A percentile compares a stretch with the other conserved stretches of the same genome.
phyloP scores from a whole-genome alignment of 192 early-diverging fungal species.

The Piromyces sp. region DNA sequence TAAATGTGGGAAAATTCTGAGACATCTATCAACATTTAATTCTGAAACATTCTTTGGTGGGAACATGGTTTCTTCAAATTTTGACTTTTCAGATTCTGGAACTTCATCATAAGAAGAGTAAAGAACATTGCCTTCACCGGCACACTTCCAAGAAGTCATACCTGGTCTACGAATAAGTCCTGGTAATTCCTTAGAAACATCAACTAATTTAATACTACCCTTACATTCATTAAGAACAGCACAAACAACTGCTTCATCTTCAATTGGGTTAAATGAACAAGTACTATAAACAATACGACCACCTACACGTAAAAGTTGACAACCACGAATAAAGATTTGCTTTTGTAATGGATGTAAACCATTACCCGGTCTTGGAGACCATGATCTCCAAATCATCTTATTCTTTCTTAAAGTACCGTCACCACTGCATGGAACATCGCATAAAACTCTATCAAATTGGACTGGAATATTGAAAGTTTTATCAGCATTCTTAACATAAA shows the following conservation, averaged over 20 bases:
- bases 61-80: slow-evolving; percentile 14
- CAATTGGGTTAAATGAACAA: slow-evolving; percentile 93
- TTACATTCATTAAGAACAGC: slow-evolving; percentile 38
- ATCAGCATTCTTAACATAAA: slow-evolving; percentile 17
- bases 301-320: slow-evolving; percentile 70
- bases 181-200: slow-evolving; percentile 67
- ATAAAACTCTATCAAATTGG: slow-evolving; percentile 91
- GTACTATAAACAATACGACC: slow-evolving; percentile 95
- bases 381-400: slow-evolving; percentile 73
- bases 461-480: slow-evolving; percentile 7
- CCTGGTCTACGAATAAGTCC: slow-evolving; percentile 66
- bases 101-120: slow-evolving; percentile 12
- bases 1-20: slow-evolving; percentile 79
- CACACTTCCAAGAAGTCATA: slow-evolving; percentile 67
- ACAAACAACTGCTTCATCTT: slow-evolving; percentile 92
- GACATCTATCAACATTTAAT: slow-evolving; percentile 24
- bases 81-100: not conserved
- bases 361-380: slow-evolving; percentile 57
- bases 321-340: slow-evolving; percentile 72
- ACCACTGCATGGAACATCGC: slow-evolving; percentile 94
- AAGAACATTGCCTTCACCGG: slow-evolving; percentile 38
- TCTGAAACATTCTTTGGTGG: slow-evolving; percentile 10
- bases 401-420: slow-evolving; percentile 98
- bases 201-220: slow-evolving; percentile 65
- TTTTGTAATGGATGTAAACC: slow-evolving; percentile 70